These are phyloP conservation scores for Proteromonas lacertae DNA, from an alignment of 352 stramenopile species.

Conservation along the genomic window DNA sequence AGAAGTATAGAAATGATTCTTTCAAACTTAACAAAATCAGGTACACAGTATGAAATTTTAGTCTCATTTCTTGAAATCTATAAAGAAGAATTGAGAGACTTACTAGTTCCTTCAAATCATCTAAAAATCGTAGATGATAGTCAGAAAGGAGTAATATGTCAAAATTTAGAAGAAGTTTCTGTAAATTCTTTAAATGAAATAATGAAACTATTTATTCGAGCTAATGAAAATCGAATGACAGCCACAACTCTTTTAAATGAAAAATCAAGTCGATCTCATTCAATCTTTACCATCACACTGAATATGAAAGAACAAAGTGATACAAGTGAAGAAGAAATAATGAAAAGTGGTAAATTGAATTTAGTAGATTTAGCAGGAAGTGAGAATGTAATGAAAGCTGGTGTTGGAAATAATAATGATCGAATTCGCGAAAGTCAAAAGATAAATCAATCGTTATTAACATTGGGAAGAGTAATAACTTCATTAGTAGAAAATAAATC, in stretches of 20 bases:
- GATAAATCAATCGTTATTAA: constrained; percentile 9
- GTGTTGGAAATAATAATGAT: constrained; percentile 32
- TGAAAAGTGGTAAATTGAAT: constrained; percentile 25
- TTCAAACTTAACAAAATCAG: constrained; percentile 41
- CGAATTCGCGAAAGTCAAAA: constrained; percentile 38
- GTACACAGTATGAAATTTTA: constrained; percentile 46
- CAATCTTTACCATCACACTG: not conserved
- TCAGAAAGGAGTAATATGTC: not conserved
- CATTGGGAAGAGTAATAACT: constrained; percentile 9
- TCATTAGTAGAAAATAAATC: constrained; percentile 10
- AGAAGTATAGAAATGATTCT: constrained; percentile 69
- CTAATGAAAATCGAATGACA: not conserved
- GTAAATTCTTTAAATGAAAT: not conserved
- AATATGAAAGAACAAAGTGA: not conserved
- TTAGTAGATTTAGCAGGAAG: constrained; percentile 46
- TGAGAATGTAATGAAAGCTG: constrained; percentile 53
- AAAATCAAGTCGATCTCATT: not conserved
- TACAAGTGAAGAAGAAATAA: not conserved
- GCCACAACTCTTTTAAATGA: not conserved
- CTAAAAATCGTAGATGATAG: not conserved
- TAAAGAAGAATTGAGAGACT: not conserved
- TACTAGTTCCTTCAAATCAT: not conserved
- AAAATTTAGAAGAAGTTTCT: not conserved
- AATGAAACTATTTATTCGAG: not conserved
- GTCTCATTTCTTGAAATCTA: constrained; percentile 87